These are phyloP conservation scores for Termitomyces sp. DNA, from an alignment of 768 basidiomycete genomes.

Conservation along the genomic window DNA sequence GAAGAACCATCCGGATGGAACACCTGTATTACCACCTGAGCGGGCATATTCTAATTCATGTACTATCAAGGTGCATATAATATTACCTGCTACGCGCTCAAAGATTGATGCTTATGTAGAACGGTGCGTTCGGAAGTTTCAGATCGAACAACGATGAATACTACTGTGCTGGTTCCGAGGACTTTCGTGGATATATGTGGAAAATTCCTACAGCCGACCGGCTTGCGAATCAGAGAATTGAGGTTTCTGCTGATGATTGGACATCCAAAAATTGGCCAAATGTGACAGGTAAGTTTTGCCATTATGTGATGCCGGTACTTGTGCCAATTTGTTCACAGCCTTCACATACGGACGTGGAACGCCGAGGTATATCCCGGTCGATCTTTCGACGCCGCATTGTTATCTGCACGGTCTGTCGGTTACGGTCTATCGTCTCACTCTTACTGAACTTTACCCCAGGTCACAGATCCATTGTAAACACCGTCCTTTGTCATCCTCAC, in stretches of 20 bases:
- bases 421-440: neutral
- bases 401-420: slow-evolving; percentile 46
- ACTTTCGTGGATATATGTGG: slow-evolving; percentile 80
- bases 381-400: slow-evolving; percentile 58
- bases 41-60: slow-evolving; percentile 65
- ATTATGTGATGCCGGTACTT: neutral
- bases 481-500: slow-evolving; percentile 65
- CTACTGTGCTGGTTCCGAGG: slow-evolving; percentile 77
- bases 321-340: slow-evolving; percentile 25
- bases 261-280: slow-evolving; percentile 22
- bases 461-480: slow-evolving; percentile 76
- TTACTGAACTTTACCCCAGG: slow-evolving; percentile 29
- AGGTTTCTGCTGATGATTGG: slow-evolving; percentile 46
- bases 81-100: neutral
- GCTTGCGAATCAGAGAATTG: slow-evolving; percentile 39
- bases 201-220: slow-evolving; percentile 49
- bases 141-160: slow-evolving; percentile 48
- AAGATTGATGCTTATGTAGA: slow-evolving; percentile 33
- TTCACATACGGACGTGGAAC: slow-evolving; percentile 36
- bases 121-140: slow-evolving; percentile 70
- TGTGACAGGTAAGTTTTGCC: slow-evolving; percentile 29
- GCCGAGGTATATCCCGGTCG: slow-evolving; percentile 52
- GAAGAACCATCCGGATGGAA: slow-evolving; percentile 49
- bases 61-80: slow-evolving; percentile 66
- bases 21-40: slow-evolving; percentile 36